Evolutionary conservation across 345 rosid species (phyloP), one percentile per base, ranked within the genome.

Genomic region (Leavenworthia alabamica): DNA sequence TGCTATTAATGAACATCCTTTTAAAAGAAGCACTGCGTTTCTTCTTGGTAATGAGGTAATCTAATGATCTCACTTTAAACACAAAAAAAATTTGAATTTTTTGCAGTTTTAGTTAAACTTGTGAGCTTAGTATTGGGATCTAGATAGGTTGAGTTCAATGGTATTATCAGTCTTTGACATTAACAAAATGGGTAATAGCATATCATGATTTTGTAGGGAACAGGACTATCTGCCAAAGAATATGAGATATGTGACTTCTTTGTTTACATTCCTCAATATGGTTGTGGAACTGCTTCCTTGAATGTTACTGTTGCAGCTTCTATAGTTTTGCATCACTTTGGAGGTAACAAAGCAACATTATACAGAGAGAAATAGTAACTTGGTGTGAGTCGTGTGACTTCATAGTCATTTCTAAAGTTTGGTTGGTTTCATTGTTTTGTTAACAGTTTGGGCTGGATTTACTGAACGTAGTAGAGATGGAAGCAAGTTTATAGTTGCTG

Each of bases 251-350:
- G 97, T 9, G 99, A 93, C 66, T 86, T 87, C 75, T 89, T 86
- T 64, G 87, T 86, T 6, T 93, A 93, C 40, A 89, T 85, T 44
- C 99, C 99, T 40, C 97, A 89, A 36, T 93, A 89, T 62, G 97
- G 97, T 7, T 64, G 82, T 64, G 99, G 96, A 61, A 93, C 97
- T 50, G 99, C 97, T 36, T 93, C 97, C 0, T 65, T 89, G 74
- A 93, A 87, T 82, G 99, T 89, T 66, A 89, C 99, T 6, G 83
- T 93, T 11, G 97, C 99, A 8, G 99, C 99, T 70, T 93, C 97
- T 41, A 89, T 89, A 9, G 95, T 87, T 48, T 69, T 89, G 75
- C 99, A 89, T 79, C 96, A 89, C 42, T 93, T 93, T 75, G 97
- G 90, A 85, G 97, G 95, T 93, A 60, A 35, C 4, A 26, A 17